These are phyloP conservation scores for Gymnopus androsaceus DNA, from an alignment of 1,284 basidiomycete species.

Conservation along the genomic window DNA sequence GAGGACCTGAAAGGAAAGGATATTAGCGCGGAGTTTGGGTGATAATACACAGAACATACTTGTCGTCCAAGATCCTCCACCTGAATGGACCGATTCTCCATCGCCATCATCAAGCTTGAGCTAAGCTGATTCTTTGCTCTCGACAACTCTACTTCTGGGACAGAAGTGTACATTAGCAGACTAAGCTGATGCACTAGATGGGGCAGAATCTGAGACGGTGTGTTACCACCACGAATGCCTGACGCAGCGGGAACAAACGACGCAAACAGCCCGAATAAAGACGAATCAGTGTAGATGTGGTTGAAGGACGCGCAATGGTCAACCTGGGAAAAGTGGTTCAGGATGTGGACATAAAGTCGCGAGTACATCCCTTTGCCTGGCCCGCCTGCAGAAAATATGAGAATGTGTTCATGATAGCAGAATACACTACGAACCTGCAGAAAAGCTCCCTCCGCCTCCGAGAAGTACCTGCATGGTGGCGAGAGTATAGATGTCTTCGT, in stretches of 20 bases:
- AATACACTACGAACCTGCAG: conserved; percentile 63
- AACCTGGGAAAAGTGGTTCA: conserved; percentile 92
- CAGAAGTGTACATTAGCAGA: conserved; percentile 65
- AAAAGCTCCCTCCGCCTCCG: conserved; percentile 95
- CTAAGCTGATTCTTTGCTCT: conserved; percentile 97
- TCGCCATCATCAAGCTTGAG: conserved; percentile 91
- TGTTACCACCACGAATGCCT: conserved; percentile 58
- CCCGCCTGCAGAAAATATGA: conserved; percentile 56
- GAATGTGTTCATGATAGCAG: conserved; percentile 15
- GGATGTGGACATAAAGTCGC: conserved; percentile 94
- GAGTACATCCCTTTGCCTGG: conserved; percentile 99
- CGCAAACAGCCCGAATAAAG: conserved; percentile 91
- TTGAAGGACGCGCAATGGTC: conserved; percentile 99
- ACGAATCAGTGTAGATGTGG: conserved; percentile 95
- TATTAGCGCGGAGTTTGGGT: conserved; percentile 2
- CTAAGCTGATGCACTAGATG: conserved; percentile 87
- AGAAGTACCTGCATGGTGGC: conserved; percentile 95
- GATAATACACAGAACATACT: conserved; percentile 39
- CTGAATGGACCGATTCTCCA: conserved; percentile 89
- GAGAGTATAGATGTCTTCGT: conserved; percentile 92
- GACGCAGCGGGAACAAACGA: conserved; percentile 79
- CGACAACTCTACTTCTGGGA: conserved; percentile 71
- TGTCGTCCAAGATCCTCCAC: conserved; percentile 88
- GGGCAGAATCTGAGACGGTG: conserved; percentile 73
- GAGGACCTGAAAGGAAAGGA: conserved; percentile 61